Evolutionary conservation across 768 basidiomycete genomes (phyloP).

Genomic region (Lepiota venenata): DNA sequence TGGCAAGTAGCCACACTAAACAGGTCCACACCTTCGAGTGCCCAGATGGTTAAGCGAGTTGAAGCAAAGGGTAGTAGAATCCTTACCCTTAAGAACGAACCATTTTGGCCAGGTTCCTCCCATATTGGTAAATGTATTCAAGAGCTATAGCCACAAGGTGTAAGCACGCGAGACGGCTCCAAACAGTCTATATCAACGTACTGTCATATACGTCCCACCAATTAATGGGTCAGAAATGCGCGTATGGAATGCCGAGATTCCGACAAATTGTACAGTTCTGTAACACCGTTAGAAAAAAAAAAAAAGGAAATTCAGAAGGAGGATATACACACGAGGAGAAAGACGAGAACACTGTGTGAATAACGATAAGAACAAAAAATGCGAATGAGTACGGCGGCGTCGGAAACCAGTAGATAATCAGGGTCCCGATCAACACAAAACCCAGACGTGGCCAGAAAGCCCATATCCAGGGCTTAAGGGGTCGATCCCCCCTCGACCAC

Average conservation of each 20-base stretch:
- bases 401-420: conserved; percentile 87
- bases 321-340: conserved; percentile 70
- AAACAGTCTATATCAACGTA: conserved; percentile 32
- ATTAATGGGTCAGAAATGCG: conserved; percentile 94
- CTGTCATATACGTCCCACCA: conserved; percentile 99
- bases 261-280: conserved; percentile 98
- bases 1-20: conserved; percentile 85
- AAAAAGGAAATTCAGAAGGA: neutral
- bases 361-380: conserved; percentile 80
- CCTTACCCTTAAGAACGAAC: conserved; percentile 85
- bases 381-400: conserved; percentile 62
- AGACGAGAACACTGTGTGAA: conserved; percentile 79
- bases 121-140: conserved; percentile 95
- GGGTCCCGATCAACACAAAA: conserved; percentile 68
- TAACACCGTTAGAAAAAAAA: neutral
- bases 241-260: conserved; percentile 98
- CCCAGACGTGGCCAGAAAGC: conserved; percentile 87
- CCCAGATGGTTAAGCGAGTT: conserved; percentile 10
- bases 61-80: neutral
- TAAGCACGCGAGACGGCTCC: conserved; percentile 1
- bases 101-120: conserved; percentile 98
- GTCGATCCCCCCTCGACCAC: conserved; percentile 80
- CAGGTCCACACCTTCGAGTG: conserved; percentile 69
- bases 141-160: conserved; percentile 46
- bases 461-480: conserved; percentile 83